Evolutionary conservation across 768 basidiomycete species (phyloP).

Genomic region (Cystofilobasidium ferigula): DNA sequence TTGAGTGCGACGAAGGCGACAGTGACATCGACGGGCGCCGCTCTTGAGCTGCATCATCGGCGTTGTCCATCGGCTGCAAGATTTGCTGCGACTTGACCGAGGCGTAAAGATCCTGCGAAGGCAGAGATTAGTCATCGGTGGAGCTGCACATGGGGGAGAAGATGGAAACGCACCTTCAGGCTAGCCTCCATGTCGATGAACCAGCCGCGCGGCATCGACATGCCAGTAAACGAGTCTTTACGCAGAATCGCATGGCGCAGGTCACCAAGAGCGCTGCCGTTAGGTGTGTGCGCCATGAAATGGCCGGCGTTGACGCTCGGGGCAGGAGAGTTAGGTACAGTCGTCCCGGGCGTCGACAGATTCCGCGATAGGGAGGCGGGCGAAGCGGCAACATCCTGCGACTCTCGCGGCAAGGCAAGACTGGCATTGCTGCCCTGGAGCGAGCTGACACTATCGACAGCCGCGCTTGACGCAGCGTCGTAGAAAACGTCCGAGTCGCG

Average conservation of each 20-base stretch:
- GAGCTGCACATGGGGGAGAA: neutral
- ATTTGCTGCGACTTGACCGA: slow-evolving; percentile 86
- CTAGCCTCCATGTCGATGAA: slow-evolving; percentile 73
- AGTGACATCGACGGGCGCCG: neutral
- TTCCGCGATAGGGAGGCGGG: neutral
- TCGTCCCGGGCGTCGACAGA: neutral
- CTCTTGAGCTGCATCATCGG: slow-evolving; percentile 28
- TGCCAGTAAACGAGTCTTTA: neutral
- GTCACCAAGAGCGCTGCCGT: neutral
- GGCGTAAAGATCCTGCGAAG: slow-evolving; percentile 74
- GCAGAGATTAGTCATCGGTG: neutral
- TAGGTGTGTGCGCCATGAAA: neutral
- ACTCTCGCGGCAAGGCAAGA: neutral
- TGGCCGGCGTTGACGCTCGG: neutral
- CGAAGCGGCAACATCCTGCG: neutral
- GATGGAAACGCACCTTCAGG: slow-evolving; percentile 54
- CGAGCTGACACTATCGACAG: neutral
- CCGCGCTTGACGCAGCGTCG: neutral
- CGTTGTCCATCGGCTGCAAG: slow-evolving; percentile 59
- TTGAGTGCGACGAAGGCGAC: slow-evolving; percentile 1
- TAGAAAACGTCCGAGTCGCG: slow-evolving; percentile 14
- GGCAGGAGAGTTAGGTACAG: neutral
- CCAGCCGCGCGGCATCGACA: slow-evolving; percentile 48
- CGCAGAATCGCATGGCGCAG: neutral
- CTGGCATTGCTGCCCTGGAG: neutral